phyloP scores from a whole-genome alignment of 495 filamentous ascomycete species.

The Penicillium salamii region DNA sequence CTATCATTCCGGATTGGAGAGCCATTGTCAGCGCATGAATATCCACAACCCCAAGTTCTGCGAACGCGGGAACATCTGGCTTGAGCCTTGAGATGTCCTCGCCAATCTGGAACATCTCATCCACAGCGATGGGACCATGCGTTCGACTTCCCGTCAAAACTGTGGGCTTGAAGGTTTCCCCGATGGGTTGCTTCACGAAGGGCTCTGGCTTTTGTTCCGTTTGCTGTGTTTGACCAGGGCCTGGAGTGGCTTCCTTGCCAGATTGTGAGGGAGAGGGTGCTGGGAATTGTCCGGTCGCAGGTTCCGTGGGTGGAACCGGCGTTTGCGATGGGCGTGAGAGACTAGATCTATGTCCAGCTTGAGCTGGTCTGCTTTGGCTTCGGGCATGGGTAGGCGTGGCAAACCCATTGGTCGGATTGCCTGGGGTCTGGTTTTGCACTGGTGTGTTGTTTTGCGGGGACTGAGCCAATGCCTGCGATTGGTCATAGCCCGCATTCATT shows the following conservation, averaged over 20 bases:
- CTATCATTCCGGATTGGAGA: constrained; percentile 86
- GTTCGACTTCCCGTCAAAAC: constrained; percentile 51
- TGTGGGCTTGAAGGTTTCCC: constrained; percentile 55
- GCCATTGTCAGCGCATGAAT: constrained; percentile 89
- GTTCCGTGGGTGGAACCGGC: constrained; percentile 31
- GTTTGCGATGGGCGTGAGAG: constrained; percentile 39
- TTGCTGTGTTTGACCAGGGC: constrained; percentile 39
- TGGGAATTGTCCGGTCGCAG: constrained; percentile 26
- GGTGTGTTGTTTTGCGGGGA: constrained; percentile 37
- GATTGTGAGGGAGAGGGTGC: constrained; percentile 35
- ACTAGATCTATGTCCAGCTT: constrained; percentile 36
- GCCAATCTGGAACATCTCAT: constrained; percentile 58
- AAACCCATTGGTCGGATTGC: constrained; percentile 40
- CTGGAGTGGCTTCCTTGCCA: constrained; percentile 32
- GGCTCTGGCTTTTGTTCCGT: constrained; percentile 46
- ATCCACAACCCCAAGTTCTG: constrained; percentile 83
- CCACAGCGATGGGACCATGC: constrained; percentile 64
- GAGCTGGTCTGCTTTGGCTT: constrained; percentile 35
- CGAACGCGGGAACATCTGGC: constrained; percentile 69
- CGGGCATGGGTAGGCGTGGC: constrained; percentile 40
- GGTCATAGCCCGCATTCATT: constrained; percentile 30
- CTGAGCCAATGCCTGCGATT: constrained; percentile 31
- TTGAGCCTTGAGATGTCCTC: constrained; percentile 59
- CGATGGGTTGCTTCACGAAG: constrained; percentile 42
- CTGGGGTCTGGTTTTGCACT: constrained; percentile 32